These are phyloP conservation scores for Penicillium bovifimosum DNA, from an alignment of 495 filamentous ascomycete genomes.

Conservation along the genomic window DNA sequence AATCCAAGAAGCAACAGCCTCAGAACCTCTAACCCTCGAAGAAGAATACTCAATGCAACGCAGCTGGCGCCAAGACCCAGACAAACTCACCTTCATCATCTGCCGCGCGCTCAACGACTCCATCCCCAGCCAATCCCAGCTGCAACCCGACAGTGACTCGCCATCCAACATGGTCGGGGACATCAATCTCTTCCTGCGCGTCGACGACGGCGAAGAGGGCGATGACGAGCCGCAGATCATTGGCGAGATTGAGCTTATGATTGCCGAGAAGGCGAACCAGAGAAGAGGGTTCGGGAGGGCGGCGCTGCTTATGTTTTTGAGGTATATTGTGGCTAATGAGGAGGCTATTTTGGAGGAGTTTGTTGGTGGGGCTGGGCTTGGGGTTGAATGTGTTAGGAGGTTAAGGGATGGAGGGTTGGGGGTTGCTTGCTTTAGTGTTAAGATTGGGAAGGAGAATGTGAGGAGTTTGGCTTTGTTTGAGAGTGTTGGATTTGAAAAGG, in stretches of 20 bases:
- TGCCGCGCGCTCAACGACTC: conserved; percentile 21
- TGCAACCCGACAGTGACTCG: conserved; percentile 43
- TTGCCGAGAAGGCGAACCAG: conserved; percentile 56
- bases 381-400: conserved; percentile 11
- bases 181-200: conserved; percentile 74
- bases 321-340: conserved; percentile 51
- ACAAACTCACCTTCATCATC: conserved; percentile 46
- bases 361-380: conserved; percentile 16
- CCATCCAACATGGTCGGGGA: conserved; percentile 69
- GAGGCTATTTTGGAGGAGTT: conserved; percentile 57
- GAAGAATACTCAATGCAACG: conserved; percentile 84
- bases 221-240: conserved; percentile 40
- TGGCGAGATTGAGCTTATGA: conserved; percentile 87
- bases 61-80: conserved; percentile 69
- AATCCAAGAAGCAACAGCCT: conserved; percentile 78
- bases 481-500: conserved; percentile 48
- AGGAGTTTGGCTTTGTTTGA: conserved; percentile 58
- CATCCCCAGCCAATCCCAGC: conserved; percentile 6
- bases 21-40: conserved; percentile 67
- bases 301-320: conserved; percentile 60
- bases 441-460: conserved; percentile 53
- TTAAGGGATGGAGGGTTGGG: conserved; percentile 12
- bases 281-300: conserved; percentile 61
- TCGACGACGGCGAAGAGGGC: conserved; percentile 41
- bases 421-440: conserved; percentile 49